Evolutionary conservation across 75 land plant genomes (phyloP).

Genomic region (Azolla pinnata): DNA sequence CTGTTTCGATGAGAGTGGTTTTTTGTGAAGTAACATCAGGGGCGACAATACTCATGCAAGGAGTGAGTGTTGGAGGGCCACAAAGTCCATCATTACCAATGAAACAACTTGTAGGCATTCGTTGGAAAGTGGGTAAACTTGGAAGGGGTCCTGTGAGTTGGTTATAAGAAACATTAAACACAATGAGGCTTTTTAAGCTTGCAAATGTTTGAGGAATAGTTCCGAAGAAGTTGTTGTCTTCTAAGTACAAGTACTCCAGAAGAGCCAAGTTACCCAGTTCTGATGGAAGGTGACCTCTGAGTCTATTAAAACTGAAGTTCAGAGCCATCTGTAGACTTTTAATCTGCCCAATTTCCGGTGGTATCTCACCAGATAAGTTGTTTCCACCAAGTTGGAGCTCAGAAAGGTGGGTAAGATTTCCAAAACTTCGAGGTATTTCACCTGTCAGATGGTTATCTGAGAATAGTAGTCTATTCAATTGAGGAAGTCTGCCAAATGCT

Average conservation of each 20-base stretch:
- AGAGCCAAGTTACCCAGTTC: conserved; percentile 38
- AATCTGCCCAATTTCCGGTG: conserved; percentile 44
- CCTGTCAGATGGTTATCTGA: conserved; percentile 50
- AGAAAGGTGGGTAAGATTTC: conserved; percentile 31
- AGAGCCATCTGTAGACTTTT: conserved; percentile 49
- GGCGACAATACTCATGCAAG: background rate
- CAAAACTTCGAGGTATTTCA: conserved; percentile 41
- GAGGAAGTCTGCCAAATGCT: conserved; percentile 35
- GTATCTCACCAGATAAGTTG: conserved; percentile 47
- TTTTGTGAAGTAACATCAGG: conserved; percentile 8
- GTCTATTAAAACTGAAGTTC: conserved; percentile 46
- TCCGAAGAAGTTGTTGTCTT: conserved; percentile 44
- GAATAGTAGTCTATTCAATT: conserved; percentile 37
- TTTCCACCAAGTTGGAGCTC: conserved; percentile 66
- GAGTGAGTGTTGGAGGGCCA: conserved; percentile 12
- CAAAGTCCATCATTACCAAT: conserved; percentile 54
- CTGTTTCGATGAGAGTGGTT: conserved; percentile 21
- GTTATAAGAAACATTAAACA: conserved; percentile 56
- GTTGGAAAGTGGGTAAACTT: conserved; percentile 19
- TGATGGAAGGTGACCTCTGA: conserved; percentile 47
- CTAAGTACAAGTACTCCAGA: conserved; percentile 42
- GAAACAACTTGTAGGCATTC: conserved; percentile 45
- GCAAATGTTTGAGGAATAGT: conserved; percentile 42
- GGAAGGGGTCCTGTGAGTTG: conserved; percentile 45
- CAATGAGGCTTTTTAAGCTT: conserved; percentile 28